Evolutionary conservation across 2,329 filamentous ascomycete genomes (phyloP), one percentile per base, ranked within the genome.

Genomic region (Pseudopyricularia javanii): DNA sequence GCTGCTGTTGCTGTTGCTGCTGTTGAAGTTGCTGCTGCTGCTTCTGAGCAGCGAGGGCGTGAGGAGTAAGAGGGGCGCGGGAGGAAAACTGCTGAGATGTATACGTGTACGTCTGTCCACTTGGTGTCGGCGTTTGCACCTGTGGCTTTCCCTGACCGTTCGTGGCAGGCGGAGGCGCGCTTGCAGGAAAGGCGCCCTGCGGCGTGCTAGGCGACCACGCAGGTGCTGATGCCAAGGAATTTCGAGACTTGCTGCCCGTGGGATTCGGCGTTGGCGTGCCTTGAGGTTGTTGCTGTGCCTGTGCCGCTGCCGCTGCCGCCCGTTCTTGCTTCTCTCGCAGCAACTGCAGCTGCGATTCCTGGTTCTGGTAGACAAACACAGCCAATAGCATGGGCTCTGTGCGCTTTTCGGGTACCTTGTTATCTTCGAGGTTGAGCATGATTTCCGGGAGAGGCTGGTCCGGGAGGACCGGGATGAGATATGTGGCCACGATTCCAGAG

Each of bases 341-440:
- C 14, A 26, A n/a, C 49, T 35, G 22, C 11, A 51, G 30, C 15
- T 51, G 33, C 15, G 62, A 64, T 0, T 68, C 68, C 47, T 81
- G 78, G 49, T 84, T 83, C 34, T 86, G 81, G 57, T 94, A 88
- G 3, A 96, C 88, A 57, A 97, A 86, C 1, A 91, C 86, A 22
- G 91, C 80, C 8, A 97, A 73, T 34, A 98, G 72, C 70, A 93
- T 81, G 1, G 88, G 82, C 58, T 94, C 85, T 0, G 82, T 74
- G 15, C 86, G 78, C 2, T 79, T 78, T 54, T 80, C 76, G 47
- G 91, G 87, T 32, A 96, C 79, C 30, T 80, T 80, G 64, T 91
- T 91, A 60, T 91, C 86, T 57, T 88, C 84, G n/a, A 97, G 77
- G 62, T 95, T 86, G 56, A 89, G 80, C 66, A 96, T 82, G 61